phyloP scores from a whole-genome alignment of 1,284 basidiomycete genomes.

The Chondrostereum purpureum region DNA sequence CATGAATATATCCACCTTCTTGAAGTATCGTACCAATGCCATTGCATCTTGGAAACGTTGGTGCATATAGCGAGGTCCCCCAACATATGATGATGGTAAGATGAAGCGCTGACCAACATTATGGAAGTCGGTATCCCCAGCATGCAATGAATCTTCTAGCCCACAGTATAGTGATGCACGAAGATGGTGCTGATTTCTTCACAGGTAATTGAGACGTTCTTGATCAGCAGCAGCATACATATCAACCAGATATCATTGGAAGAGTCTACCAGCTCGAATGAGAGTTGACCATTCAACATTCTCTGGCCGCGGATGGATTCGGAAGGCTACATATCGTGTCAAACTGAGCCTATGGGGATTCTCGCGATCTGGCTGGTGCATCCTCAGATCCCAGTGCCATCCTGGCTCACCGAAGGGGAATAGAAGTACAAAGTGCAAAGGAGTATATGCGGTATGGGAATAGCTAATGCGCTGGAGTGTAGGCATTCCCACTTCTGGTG shows the following conservation, averaged over 20 bases:
- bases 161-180: conserved; percentile 23
- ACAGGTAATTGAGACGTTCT: conserved; percentile 17
- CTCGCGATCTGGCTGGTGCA: conserved; percentile 8
- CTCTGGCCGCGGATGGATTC: conserved; percentile 15
- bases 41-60: conserved; percentile 39
- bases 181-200: conserved; percentile 22
- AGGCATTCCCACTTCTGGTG: conserved; percentile 11
- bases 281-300: conserved; percentile 18
- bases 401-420: conserved; percentile 29
- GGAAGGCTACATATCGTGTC: conserved; percentile 20
- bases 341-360: conserved; percentile 14
- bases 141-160: conserved; percentile 24
- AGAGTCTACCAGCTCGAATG: conserved; percentile 24
- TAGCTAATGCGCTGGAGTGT: conserved; percentile 26
- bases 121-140: conserved; percentile 20
- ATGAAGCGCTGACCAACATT: conserved; percentile 28
- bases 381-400: conserved; percentile 23
- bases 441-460: conserved; percentile 24
- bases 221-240: conserved; percentile 25
- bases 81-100: conserved; percentile 34
- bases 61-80: conserved; percentile 34
- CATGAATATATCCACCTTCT: conserved; percentile 35
- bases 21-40: conserved; percentile 28
- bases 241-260: conserved; percentile 33
- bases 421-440: conserved; percentile 31